These are phyloP conservation scores for Pneumocystis wakefieldiae DNA, from an alignment of 1,139 yeast species.

Conservation along the genomic window DNA sequence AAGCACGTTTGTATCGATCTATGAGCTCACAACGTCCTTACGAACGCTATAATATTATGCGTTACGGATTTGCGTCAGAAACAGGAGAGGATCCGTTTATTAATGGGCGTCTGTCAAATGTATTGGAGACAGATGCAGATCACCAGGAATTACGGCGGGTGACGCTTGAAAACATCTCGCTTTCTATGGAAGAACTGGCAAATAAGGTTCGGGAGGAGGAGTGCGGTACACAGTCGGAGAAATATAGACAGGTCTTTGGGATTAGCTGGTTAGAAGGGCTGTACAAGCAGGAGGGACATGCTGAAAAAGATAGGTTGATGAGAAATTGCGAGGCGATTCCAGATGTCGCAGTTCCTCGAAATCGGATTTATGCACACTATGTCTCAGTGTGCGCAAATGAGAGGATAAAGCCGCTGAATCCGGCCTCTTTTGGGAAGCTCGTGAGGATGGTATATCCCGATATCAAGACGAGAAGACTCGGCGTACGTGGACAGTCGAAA, in stretches of 20 bases:
- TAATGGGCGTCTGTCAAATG: neutral
- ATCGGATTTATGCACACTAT: slow-evolving; percentile 66
- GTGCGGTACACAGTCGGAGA: slow-evolving; percentile 33
- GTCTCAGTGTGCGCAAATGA: slow-evolving; percentile 56
- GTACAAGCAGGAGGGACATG: no score
- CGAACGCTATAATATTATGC: neutral
- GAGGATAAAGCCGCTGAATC: slow-evolving; percentile 56
- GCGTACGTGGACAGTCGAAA: slow-evolving; percentile 76
- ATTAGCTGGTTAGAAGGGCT: slow-evolving; percentile 44
- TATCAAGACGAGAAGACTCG: slow-evolving; percentile 68
- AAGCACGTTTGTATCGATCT: no score
- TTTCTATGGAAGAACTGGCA: slow-evolving; percentile 34
- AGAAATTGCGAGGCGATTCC: slow-evolving; percentile 50
- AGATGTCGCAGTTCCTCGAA: slow-evolving; percentile 69
- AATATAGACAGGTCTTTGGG: slow-evolving; percentile 64
- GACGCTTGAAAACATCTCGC: slow-evolving; percentile 26
- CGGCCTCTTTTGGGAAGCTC: slow-evolving; percentile 77
- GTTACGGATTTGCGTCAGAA: neutral
- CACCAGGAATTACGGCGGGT: neutral
- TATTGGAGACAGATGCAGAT: neutral
- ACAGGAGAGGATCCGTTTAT: neutral
- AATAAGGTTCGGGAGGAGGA: slow-evolving; percentile 36
- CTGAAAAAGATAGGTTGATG: slow-evolving; percentile 19
- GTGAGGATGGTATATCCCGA: slow-evolving; percentile 61
- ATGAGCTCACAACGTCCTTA: no score